Evolutionary conservation across 2,329 filamentous ascomycete species (phyloP).

Genomic region (Trichoderma guizhouense): DNA sequence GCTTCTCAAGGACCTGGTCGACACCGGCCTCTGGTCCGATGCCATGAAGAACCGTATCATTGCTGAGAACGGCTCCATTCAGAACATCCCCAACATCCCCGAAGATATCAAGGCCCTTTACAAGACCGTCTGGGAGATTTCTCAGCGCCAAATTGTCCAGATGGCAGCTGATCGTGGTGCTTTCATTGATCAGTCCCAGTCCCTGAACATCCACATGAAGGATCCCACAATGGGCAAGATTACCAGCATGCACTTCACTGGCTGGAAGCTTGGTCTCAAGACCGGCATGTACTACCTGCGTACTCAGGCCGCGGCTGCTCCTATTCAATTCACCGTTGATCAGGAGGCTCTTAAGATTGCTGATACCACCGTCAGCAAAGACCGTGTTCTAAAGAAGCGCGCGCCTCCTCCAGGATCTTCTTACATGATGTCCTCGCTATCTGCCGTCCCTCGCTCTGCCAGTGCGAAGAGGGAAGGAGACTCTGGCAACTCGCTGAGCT

Average conservation of each 20-base stretch:
- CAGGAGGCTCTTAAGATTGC: constrained; percentile 88
- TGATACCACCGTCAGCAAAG: constrained; percentile 73
- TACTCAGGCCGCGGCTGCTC: constrained; percentile 92
- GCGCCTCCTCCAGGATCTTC: constrained; percentile 52
- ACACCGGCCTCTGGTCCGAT: constrained; percentile 97
- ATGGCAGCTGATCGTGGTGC: constrained; percentile 98
- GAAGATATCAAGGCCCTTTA: constrained; percentile 94
- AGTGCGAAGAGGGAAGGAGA: constrained; percentile 55
- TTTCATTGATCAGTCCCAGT: constrained; percentile 98
- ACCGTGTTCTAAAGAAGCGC: constrained; percentile 66
- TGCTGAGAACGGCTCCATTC: constrained; percentile 89
- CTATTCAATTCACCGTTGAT: constrained; percentile 98
- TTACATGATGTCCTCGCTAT: constrained; percentile 55
- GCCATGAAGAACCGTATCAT: constrained; percentile 99
- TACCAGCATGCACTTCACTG: constrained; percentile 98
- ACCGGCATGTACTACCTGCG: constrained; percentile 99
- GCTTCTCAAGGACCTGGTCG: constrained; percentile 96
- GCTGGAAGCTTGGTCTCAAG: constrained; percentile 99
- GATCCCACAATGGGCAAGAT: constrained; percentile 99
- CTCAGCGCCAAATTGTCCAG: constrained; percentile 89
- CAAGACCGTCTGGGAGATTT: constrained; percentile 99
- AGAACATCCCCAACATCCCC: constrained; percentile 95
- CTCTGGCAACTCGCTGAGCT: constrained; percentile 34
- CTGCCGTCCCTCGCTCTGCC: constrained; percentile 65
- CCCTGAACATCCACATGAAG: constrained; percentile 98